Evolutionary conservation across 306 rosid species (phyloP).

Genomic region (Acmispon strigosus): DNA sequence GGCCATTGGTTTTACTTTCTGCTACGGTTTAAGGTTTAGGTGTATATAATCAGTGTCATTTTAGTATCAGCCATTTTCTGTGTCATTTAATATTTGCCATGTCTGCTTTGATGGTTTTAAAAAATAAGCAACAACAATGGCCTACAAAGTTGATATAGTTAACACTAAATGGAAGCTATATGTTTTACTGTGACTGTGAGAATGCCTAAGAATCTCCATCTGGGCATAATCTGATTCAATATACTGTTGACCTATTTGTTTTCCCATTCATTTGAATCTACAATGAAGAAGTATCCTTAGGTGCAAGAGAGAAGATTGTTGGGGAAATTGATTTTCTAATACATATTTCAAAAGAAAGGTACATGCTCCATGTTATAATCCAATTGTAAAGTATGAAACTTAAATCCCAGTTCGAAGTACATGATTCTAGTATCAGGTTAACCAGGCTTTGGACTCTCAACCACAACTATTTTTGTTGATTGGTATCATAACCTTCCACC

Average conservation of each 20-base stretch:
- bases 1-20: background rate
- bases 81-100: background rate
- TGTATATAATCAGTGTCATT: background rate
- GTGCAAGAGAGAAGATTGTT: background rate
- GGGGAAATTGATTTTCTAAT: background rate
- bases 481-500: too few relatives aligned
- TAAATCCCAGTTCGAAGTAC: too few relatives aligned
- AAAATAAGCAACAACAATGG: background rate
- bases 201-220: background rate
- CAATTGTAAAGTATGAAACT: too few relatives aligned
- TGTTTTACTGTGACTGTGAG: background rate
- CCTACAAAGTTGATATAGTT: background rate
- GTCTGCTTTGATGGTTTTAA: background rate
- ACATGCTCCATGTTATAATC: too few relatives aligned
- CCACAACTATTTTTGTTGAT: too few relatives aligned
- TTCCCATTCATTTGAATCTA: background rate
- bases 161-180: too few relatives aligned
- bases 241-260: background rate
- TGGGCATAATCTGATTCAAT: background rate
- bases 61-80: background rate
- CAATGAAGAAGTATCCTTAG: background rate
- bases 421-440: too few relatives aligned
- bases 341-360: background rate
- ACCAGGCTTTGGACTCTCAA: too few relatives aligned
- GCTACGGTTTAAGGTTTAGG: background rate